phyloP scores from a whole-genome alignment of 495 filamentous ascomycete species.

The Immersiella caudata region DNA sequence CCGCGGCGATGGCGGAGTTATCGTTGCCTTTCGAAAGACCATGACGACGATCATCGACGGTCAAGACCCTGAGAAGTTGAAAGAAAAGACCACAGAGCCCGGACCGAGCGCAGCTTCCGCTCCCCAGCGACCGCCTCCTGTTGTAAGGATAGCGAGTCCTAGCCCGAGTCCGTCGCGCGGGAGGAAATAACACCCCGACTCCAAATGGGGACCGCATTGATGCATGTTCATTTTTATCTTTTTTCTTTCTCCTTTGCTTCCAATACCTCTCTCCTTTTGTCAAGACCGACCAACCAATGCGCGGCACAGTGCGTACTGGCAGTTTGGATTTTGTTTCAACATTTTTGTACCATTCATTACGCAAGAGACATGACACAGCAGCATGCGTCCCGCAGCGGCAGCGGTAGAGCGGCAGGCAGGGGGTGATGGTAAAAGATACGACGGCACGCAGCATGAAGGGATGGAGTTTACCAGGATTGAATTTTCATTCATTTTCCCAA shows the following conservation, averaged over 20 bases:
- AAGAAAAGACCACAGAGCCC: neutral
- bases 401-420: neutral
- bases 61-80: neutral
- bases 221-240: neutral
- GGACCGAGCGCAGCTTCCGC: neutral
- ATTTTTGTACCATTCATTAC: neutral
- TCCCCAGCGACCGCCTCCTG: constrained; percentile 13
- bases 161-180: constrained; percentile 6
- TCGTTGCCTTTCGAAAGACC: constrained; percentile 32
- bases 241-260: neutral
- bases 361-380: neutral
- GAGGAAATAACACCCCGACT: neutral
- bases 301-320: neutral
- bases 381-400: neutral
- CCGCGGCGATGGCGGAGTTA: constrained; percentile 26
- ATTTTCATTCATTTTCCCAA: neutral
- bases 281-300: neutral
- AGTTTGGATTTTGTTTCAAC: neutral
- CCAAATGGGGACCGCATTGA: neutral
- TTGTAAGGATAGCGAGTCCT: constrained; percentile 28
- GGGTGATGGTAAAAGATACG: neutral
- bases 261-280: too few relatives aligned
- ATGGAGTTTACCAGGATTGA: neutral
- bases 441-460: neutral
- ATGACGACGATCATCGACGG: constrained; percentile 24